phyloP scores from a whole-genome alignment of 2,329 filamentous ascomycete species.

The Nannizzia gypsea region DNA sequence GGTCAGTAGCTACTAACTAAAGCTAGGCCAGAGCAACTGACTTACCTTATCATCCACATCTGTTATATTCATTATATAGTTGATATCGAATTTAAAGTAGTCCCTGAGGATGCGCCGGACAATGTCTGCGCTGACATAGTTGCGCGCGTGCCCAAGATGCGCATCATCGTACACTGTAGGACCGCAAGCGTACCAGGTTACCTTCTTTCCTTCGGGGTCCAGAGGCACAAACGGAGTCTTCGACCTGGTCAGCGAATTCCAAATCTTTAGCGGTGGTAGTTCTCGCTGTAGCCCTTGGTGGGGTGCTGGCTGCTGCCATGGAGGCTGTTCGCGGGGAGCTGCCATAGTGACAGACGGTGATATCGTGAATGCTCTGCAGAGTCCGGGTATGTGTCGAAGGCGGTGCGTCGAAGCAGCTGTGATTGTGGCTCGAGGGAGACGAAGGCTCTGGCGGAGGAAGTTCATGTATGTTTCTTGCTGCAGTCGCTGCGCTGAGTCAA shows the following conservation, averaged over 20 bases:
- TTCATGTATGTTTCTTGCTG: background rate
- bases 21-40: background rate
- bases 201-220: conserved; percentile 52
- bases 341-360: conserved; percentile 5
- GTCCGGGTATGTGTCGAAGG: background rate
- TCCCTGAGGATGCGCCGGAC: conserved; percentile 69
- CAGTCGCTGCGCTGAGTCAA: background rate
- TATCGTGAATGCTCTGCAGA: background rate
- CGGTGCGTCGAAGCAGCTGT: background rate
- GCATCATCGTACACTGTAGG: conserved; percentile 75
- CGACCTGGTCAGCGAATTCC: conserved; percentile 65
- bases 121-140: conserved; percentile 86
- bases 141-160: conserved; percentile 72
- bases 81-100: conserved; percentile 72
- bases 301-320: conserved; percentile 32
- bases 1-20: background rate
- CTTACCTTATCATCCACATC: conserved; percentile 64
- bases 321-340: conserved; percentile 33
- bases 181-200: conserved; percentile 82
- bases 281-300: conserved; percentile 22
- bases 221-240: conserved; percentile 66
- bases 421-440: background rate
- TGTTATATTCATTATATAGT: conserved; percentile 89
- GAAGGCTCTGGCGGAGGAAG: conserved; percentile 1
- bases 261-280: conserved; percentile 55